Percentiles rank a stretch among this genome's conserved stretches.
These are phyloP conservation scores for Ascochyta rabiei DNA, from an alignment of 2,329 filamentous ascomycete genomes.

Conservation along the genomic window DNA sequence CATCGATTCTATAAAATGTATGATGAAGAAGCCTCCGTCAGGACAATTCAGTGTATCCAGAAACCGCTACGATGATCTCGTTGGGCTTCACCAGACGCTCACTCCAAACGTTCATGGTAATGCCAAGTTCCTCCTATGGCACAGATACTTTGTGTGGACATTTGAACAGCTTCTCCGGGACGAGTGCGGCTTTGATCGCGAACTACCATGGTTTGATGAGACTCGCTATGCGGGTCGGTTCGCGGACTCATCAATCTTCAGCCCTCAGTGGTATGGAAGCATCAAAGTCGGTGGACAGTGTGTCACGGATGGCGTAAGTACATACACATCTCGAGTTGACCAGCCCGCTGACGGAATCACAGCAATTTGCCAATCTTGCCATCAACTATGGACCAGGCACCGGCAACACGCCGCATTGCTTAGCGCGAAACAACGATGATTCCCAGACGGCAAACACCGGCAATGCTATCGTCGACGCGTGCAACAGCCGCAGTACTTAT, in stretches of 20 bases:
- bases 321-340: neutral
- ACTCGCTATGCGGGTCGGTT: conserved; percentile 41
- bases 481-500: conserved; percentile 32
- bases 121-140: conserved; percentile 51
- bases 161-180: conserved; percentile 51
- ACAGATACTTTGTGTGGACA: conserved; percentile 50
- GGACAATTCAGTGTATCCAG: conserved; percentile 31
- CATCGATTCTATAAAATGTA: conserved; percentile 36
- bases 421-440: conserved; percentile 36
- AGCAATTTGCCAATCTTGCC: conserved; percentile 43
- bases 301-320: conserved; percentile 44
- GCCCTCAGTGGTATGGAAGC: conserved; percentile 34
- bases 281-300: conserved; percentile 35
- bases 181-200: conserved; percentile 51
- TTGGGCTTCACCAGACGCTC: conserved; percentile 40
- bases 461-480: conserved; percentile 34
- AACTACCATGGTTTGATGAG: conserved; percentile 49
- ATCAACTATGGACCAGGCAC: conserved; percentile 40
- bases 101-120: conserved; percentile 43
- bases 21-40: conserved; percentile 29
- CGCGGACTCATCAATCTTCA: conserved; percentile 38
- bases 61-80: conserved; percentile 43
- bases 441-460: conserved; percentile 34
- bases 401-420: conserved; percentile 37
- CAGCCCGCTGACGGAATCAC: neutral